Evolutionary conservation across 176 grass and related monocot species (phyloP).

Genomic region (Sorghum bicolor): Sorghum_bicolor_NCBIv3 NC_012875.2:57100501-57101000

Average conservation of each 20-base stretch:
- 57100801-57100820: not conserved
- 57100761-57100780: not conserved
- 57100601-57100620: no score
- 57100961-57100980: conserved; percentile 46
- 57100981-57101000: conserved; percentile 38
- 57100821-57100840: not conserved
- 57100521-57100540: no score
- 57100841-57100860: not conserved
- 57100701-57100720: no score
- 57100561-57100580: no score
- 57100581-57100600: no score
- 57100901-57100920: conserved; percentile 30
- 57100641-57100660: no score
- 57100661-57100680: no score
- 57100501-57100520: no score
- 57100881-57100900: conserved; percentile 52
- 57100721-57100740: not conserved
- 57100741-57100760: not conserved
- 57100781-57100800: not conserved
- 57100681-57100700: no score
- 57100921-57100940: conserved; percentile 16
- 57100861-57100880: conserved; percentile 18
- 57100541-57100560: no score
- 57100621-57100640: no score
- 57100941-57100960: conserved; percentile 39